Evolutionary conservation across 2,329 filamentous ascomycete species (phyloP), one percentile per base, ranked within the genome.

Genomic region (Cladorrhinum sp.): DNA sequence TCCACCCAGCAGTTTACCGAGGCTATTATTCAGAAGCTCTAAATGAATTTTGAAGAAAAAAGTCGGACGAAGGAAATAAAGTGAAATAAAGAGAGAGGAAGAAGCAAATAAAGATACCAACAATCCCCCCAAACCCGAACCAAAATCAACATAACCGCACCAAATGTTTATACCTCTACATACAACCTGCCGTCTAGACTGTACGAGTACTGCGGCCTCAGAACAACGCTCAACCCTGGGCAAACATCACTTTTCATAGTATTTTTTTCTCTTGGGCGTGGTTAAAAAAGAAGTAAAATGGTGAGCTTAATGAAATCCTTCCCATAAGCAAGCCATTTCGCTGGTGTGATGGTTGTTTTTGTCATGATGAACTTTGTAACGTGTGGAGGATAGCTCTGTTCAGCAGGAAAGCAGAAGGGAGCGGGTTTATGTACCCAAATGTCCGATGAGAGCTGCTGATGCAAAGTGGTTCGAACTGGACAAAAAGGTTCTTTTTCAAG

Each of bases 1-100:
- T 96, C 96, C 87, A 99, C 95, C 62, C 82, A 88, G 80, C 91
- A 99, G 82, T 99, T 96, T 77, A 92, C 95, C 62, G 84, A 84
- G 63, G 94, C 95, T 69, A 97, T 99, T 75, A 97, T 98, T 77
- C 74, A 76, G 68, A 86, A 81, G 77, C 77, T 86, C 78, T 86
- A 77, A 74, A 73, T 18, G 16, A 9, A 4, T 46, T 9, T 36
- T 36, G 8, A 72, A 67, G 59, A 56, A 61, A 24, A 65, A 57
- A 61, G 18, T n/a, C 12, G 36, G 36, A 42, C 7, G n/a, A 46
- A 46, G 42, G n/a, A 46, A 10, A 21, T 7, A 46, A 20, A 3
- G 18, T 18, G 42, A 16, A 46, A 21, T 8, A 16, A 7, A 21
- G 42, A 46, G 42, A 46, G 42, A 46, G 18, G 42, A 72, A 68